Conservation (phyloP, 2,329 filamentous ascomycete species). For the Nemania bipapillata region DNA sequence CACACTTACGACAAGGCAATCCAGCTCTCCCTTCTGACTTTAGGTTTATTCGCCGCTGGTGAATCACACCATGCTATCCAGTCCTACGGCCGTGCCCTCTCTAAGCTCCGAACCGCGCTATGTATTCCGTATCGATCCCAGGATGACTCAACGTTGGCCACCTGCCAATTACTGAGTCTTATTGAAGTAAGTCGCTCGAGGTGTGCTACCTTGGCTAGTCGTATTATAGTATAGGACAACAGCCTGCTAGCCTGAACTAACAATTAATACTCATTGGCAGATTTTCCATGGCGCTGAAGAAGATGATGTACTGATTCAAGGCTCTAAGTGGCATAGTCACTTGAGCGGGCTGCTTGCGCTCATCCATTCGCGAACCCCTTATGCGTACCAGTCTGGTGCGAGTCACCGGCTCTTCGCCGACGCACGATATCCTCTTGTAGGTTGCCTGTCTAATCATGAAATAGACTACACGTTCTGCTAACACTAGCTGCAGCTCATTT, state of each 20-base stretch:
- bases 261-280: constrained; percentile 3
- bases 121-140: neutral
- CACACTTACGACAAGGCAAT: constrained; percentile 28
- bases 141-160: constrained; percentile 29
- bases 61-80: constrained; percentile 28
- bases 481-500: constrained; percentile 23
- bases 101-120: constrained; percentile 24
- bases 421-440: constrained; percentile 34
- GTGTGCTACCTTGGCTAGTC: neutral
- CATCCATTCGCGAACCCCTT: constrained; percentile 29
- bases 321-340: constrained; percentile 33
- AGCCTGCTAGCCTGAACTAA: constrained; percentile 9
- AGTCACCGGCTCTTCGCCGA: constrained; percentile 36
- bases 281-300: constrained; percentile 33
- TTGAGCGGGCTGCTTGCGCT: constrained; percentile 34
- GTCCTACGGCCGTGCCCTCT: constrained; percentile 33
- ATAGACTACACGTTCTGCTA: neutral
- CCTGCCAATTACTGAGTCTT: constrained; percentile 37
- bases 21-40: constrained; percentile 30
- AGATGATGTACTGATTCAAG: constrained; percentile 25
- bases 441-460: neutral
- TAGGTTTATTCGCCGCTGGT: constrained; percentile 34
- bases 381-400: constrained; percentile 31
- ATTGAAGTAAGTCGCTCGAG: constrained; percentile 34
- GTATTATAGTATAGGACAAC: neutral